Base-by-base conservation (phyloP, 208 protist genomes). In the Phytomonas serpens region DNA sequence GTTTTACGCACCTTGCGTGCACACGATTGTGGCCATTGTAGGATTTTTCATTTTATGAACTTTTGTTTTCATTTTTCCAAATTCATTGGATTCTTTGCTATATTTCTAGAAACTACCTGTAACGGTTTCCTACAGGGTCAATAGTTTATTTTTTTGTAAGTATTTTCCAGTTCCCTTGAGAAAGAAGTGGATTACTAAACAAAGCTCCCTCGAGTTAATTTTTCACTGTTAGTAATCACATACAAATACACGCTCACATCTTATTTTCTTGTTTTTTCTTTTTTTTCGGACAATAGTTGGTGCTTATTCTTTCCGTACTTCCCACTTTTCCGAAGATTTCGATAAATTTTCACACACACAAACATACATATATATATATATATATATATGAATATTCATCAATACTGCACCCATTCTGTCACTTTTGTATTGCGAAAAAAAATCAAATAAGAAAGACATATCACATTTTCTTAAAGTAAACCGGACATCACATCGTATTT, bases 301-400 rank as follows among this genome's bases (percentile, higher is more conserved):
- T 34, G 61, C 32, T 3, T 52, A 33, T 61, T 75, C 7, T 38
- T 75, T 61, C 30, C 10, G n/a, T 51, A 61, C 10, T 75, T 51
- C 16, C 42, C 52, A 65, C 65, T 74, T 57, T 32, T 69, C 61
- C 19, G 10, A 38, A 19, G 14, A 34, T 62, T 68, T 30, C 6
- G 2, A 31, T 71, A 23, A 5, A 64, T 6, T 29, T 4, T 1
- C 6, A 32, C 16, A 71, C 16, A 5, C 34, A 61, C 63, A 29
- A 69, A 19, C 36, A 75, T 73, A 69, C 52, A 70, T 73, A 71
- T 30, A 68, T 31, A 72, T 77, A 76, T 76, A 76, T 76, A 73
- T 76, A 76, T 65, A 64, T 30, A 73, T 76, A 75, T 74, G 27
- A 19, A 65, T 29, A 32, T 65, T 69, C 16, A 33, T 69, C 65